These are phyloP conservation scores for Candida ponderosae DNA, from an alignment of 805 yeast species.

Conservation along the genomic window DNA sequence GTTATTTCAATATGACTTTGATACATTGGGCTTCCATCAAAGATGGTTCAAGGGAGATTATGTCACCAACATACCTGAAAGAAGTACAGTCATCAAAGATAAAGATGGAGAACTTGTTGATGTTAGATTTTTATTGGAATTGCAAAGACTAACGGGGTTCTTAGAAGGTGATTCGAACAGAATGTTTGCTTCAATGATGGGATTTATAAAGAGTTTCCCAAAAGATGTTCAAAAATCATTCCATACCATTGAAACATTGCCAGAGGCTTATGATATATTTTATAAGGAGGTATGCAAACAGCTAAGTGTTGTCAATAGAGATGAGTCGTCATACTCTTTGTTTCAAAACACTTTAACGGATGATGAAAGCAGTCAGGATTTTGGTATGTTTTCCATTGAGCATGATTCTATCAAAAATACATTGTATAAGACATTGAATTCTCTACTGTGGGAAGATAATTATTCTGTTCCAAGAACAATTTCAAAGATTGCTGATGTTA, in stretches of 20 bases:
- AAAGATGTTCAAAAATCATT: conserved; percentile 9
- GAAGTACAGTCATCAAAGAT: background rate
- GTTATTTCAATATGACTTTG: conserved; percentile 23
- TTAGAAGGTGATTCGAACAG: conserved; percentile 26
- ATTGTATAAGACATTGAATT: conserved; percentile 26
- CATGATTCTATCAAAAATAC: conserved; percentile 19
- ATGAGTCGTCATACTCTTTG: background rate
- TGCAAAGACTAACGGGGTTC: conserved; percentile 31
- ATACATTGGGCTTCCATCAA: conserved; percentile 26
- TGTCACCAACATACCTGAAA: conserved; percentile 4
- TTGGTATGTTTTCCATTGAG: conserved; percentile 27
- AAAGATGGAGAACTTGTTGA: conserved; percentile 19
- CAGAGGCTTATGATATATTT: conserved; percentile 15
- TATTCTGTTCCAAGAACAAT: conserved; percentile 17
- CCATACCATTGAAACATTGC: conserved; percentile 7
- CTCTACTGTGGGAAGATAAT: conserved; percentile 23
- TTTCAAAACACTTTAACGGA: conserved; percentile 4
- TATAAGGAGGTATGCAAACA: conserved; percentile 6
- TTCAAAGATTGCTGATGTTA: conserved; percentile 22
- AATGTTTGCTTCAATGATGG: conserved; percentile 29
- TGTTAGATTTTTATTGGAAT: conserved; percentile 25
- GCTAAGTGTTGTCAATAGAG: conserved; percentile 3
- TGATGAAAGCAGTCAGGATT: too few species aligned
- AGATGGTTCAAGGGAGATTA: conserved; percentile 31
- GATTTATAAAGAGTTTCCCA: conserved; percentile 23